These are phyloP conservation scores for Neopestalotiopsis sp. DNA, from an alignment of 2,329 filamentous ascomycete genomes.

Conservation along the genomic window DNA sequence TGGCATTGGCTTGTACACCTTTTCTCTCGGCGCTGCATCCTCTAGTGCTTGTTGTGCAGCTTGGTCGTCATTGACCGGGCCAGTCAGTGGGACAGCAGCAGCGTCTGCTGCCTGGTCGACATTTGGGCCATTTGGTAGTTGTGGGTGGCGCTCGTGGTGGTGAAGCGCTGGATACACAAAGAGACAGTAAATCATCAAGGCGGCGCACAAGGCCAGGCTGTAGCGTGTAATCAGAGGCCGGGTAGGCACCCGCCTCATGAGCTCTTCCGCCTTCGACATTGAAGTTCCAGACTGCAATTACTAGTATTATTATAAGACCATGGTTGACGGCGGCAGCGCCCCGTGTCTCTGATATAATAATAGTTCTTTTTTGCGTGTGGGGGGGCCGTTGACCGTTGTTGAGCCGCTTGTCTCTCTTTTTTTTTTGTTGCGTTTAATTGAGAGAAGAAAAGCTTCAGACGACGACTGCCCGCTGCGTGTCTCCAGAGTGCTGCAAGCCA, in stretches of 20 bases:
- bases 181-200: conserved; percentile 36
- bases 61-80: neutral
- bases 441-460: neutral
- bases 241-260: conserved; percentile 18
- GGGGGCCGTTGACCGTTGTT: neutral
- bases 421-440: no score
- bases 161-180: conserved; percentile 19
- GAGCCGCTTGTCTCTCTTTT: neutral
- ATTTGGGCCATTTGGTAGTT: conserved; percentile 3
- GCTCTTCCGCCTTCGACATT: conserved; percentile 16
- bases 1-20: conserved; percentile 38
- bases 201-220: conserved; percentile 34
- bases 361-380: neutral
- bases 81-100: neutral
- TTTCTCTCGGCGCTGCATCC: conserved; percentile 25
- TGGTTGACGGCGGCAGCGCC: neutral
- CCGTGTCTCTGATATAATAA: neutral
- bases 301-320: neutral
- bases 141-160: neutral
- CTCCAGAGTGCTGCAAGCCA: neutral
- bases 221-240: conserved; percentile 37
- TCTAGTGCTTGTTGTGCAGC: neutral
- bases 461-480: neutral
- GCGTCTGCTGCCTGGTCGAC: neutral
- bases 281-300: neutral